Evolutionary conservation across 2,329 filamentous ascomycete genomes (phyloP).

Genomic region (Talaromyces sp.): DNA sequence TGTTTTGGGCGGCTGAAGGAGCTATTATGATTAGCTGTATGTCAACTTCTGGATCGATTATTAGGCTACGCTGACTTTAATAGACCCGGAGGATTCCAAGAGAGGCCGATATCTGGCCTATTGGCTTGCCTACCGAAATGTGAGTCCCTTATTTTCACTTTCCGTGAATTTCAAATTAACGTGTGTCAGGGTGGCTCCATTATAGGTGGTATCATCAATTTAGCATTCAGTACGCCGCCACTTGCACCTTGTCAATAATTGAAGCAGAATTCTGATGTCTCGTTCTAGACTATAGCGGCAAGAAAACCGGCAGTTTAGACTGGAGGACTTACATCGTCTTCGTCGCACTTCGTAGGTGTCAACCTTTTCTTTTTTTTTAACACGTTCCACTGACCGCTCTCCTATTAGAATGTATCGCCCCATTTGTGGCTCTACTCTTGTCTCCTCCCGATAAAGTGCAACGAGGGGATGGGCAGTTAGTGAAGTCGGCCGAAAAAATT

Average conservation of each 20-base stretch:
- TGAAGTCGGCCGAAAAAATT: not conserved
- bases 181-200: not conserved
- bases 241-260: not conserved
- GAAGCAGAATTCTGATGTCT: not conserved
- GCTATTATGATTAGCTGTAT: constrained; percentile 44
- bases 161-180: no score
- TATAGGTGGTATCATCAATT: not conserved
- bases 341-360: not conserved
- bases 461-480: not conserved
- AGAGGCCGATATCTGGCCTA: not conserved
- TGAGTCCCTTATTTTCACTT: not conserved
- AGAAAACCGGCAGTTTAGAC: not conserved
- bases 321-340: not conserved
- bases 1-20: constrained; percentile 48
- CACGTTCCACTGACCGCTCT: no score
- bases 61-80: not conserved
- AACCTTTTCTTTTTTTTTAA: no score
- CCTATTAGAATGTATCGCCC: not conserved
- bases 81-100: not conserved
- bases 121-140: not conserved
- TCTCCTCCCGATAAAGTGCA: not conserved
- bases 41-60: not conserved
- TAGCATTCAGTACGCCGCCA: not conserved
- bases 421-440: not conserved
- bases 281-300: not conserved